Evolutionary conservation across 176 grass and related monocot genomes (phyloP).

Genomic region (Bromus sterilis): DNA sequence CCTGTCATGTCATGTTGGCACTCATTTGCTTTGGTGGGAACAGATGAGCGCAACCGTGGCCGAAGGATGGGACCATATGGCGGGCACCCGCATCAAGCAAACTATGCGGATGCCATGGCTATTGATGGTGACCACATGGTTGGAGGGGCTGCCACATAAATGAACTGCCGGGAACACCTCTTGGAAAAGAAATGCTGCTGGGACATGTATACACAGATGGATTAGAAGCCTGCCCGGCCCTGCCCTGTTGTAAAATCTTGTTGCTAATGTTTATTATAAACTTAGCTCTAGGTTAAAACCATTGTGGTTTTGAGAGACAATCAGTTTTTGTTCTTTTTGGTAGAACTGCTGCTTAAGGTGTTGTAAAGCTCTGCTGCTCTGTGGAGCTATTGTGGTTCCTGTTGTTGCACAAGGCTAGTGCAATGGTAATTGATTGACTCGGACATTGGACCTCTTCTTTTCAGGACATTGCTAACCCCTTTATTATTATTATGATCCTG

Average conservation of each 20-base stretch:
- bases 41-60: constrained; percentile 47
- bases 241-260: constrained; percentile 21
- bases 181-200: constrained; percentile 22
- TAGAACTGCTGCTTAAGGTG: constrained; percentile 27
- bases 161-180: constrained; percentile 3
- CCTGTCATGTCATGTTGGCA: constrained; percentile 3
- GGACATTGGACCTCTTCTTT: not conserved
- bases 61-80: constrained; percentile 30
- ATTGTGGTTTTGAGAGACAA: not conserved
- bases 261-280: constrained; percentile 26
- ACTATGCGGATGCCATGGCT: constrained; percentile 29
- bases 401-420: not conserved
- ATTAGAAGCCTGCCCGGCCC: constrained; percentile 12
- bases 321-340: not conserved
- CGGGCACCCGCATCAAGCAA: constrained; percentile 32
- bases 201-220: constrained; percentile 22
- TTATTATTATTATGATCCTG: no score
- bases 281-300: constrained; percentile 19
- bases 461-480: not conserved
- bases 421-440: not conserved
- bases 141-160: constrained; percentile 26
- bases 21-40: constrained; percentile 16
- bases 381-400: not conserved
- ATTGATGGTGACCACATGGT: constrained; percentile 31
- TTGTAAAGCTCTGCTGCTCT: constrained; percentile 22